Evolutionary conservation across 257 asterid genomes (phyloP).

Genomic region (Jasminum sambac): DNA sequence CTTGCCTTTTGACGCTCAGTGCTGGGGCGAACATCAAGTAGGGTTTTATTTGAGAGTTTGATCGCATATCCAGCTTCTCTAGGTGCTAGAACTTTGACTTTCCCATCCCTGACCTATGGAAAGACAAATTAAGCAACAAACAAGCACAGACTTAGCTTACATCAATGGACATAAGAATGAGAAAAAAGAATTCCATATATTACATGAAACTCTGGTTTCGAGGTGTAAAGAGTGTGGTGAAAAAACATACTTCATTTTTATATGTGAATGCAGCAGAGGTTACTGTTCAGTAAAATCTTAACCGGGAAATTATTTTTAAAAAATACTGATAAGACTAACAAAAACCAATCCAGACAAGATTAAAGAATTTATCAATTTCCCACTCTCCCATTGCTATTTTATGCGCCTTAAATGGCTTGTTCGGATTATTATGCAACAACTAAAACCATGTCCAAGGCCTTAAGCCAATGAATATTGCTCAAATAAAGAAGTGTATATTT

Average conservation of each 20-base stretch:
- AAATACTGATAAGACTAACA: background rate
- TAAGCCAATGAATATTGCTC: background rate
- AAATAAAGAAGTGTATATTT: background rate
- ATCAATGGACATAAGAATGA: background rate
- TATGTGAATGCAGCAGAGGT: background rate
- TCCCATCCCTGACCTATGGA: slow-evolving; percentile 75
- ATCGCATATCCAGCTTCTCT: slow-evolving; percentile 98
- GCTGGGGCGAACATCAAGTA: slow-evolving; percentile 95
- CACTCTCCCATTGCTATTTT: background rate
- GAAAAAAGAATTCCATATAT: background rate
- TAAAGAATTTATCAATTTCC: background rate
- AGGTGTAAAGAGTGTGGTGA: background rate
- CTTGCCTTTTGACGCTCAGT: slow-evolving; percentile 72
- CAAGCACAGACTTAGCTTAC: background rate
- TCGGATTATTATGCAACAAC: background rate
- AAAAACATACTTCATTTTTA: background rate
- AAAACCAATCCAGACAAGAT: background rate
- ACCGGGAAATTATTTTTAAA: background rate
- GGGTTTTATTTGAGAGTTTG: slow-evolving; percentile 72
- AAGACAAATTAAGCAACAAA: slow-evolving; percentile 12
- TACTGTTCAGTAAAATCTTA: background rate
- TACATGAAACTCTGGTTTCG: background rate
- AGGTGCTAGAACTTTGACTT: slow-evolving; percentile 84
- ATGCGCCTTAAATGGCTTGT: background rate
- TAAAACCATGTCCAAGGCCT: background rate